Base-by-base conservation (phyloP, 768 basidiomycete genomes). In the Leccinum incarnatum region DNA sequence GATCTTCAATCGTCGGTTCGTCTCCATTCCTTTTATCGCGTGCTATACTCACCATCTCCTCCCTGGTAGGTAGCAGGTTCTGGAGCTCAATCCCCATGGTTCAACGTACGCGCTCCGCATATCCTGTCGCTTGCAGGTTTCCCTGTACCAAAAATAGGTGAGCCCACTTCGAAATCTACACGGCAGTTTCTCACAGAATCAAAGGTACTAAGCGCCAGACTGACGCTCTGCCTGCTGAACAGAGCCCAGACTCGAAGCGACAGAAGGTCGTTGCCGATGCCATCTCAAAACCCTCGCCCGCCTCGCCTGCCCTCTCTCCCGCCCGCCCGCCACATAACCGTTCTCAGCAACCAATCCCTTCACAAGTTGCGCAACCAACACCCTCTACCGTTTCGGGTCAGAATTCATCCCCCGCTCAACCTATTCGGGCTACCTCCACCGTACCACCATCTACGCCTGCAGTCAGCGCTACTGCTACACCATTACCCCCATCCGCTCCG, bases 1-100 rank as follows among this genome's bases (percentile, higher is more conserved):
- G 80, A 86, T 34, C 70, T 89, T 19, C 78, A 84, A 57, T 66
- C 76, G 23, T 69, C 76, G 21, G 85, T 85, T 68, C 45, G 80
- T 74, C 19, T 25, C n/a, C 19, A 2, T 55, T 23, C 42, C 4
- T 45, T 23, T 29, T 21, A 19, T 34, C 21, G 46, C 30, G 17
- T 1, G 12, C 23, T 32, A 2, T 57, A 36, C 17, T 51, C 17
- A 58, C 23, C 32, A 40, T 53, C 23, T 32, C 45, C 53, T 19
- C 32, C 36, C 30, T 56, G 36, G 55, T 19, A 81, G 79, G 67
- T 74, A 40, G 72, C 77, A 11, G 65, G 74, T 34, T 65, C 74
- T 4, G 57, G 67, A 10, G 60, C 66, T 6, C 78, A 82, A 47
- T 67, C 70, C 1, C 82, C 84, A 4, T 89, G 86, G 84, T 89